Evolutionary conservation across 257 asterid genomes (phyloP).

Genomic region (Haberlea rhodopensis): DNA sequence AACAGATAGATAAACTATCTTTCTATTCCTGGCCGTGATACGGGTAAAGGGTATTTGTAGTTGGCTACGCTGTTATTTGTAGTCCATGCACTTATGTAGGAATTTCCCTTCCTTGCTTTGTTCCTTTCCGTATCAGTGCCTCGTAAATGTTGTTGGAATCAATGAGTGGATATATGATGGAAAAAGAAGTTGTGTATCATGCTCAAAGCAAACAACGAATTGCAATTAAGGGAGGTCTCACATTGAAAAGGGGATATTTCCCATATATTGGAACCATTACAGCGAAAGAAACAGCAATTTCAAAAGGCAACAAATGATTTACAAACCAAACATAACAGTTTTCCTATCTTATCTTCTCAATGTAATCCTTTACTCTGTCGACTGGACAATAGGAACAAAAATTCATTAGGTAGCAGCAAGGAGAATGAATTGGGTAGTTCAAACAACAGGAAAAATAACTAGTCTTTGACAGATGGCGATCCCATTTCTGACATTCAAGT

Average conservation of each 20-base stretch:
- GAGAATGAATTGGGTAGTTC: not conserved
- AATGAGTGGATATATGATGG: not conserved
- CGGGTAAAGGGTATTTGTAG: no score
- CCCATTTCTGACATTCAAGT: not conserved
- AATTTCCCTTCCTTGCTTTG: not conserved
- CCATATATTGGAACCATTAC: not conserved
- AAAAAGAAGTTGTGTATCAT: not conserved
- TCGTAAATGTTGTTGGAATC: not conserved
- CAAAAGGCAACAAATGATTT: conserved; percentile 10
- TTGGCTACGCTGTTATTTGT: no score
- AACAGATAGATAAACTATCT: no score
- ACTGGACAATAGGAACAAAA: conserved; percentile 17
- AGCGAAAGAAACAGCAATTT: not conserved
- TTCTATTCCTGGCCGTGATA: no score
- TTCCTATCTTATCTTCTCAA: not conserved
- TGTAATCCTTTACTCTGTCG: not conserved
- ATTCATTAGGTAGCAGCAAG: not conserved
- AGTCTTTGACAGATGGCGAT: conserved; percentile 17
- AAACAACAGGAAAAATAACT: not conserved
- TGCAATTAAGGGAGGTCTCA: not conserved
- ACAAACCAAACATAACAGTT: not conserved
- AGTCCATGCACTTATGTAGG: no score
- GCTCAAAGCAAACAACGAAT: not conserved
- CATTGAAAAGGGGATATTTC: not conserved
- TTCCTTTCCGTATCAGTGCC: not conserved